Conservation (phyloP, 345 rosid genomes). For the Euphorbia pulcherrima region DNA sequence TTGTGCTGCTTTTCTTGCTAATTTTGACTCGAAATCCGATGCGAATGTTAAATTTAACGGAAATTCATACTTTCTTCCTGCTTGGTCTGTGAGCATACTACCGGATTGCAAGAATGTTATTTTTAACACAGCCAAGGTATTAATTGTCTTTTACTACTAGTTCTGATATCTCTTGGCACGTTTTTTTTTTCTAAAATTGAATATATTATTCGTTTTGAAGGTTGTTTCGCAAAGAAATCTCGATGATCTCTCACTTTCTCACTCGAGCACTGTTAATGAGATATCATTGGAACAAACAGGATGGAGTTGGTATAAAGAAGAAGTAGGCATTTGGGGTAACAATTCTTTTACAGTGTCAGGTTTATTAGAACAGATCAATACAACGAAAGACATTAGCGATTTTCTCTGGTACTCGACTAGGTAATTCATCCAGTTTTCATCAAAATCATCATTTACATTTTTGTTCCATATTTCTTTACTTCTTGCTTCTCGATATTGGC, state of each 20-base stretch:
- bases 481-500: conserved; percentile 23
- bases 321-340: conserved; percentile 48
- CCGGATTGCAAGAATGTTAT: conserved; percentile 58
- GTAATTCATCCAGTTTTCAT: conserved; percentile 20
- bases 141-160: too few species aligned
- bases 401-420: conserved; percentile 59
- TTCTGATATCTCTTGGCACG: not conserved
- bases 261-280: conserved; percentile 18
- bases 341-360: conserved; percentile 38
- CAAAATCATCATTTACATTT: not conserved
- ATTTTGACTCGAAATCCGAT: conserved; percentile 39
- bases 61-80: conserved; percentile 47
- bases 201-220: conserved; percentile 31
- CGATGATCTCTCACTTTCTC: conserved; percentile 31
- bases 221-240: conserved; percentile 49
- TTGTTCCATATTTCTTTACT: not conserved
- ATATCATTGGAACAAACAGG: conserved; percentile 21
- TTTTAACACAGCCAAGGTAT: conserved; percentile 61
- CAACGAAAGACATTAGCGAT: conserved; percentile 56
- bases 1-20: conserved; percentile 64
- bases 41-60: conserved; percentile 50
- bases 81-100: conserved; percentile 76
- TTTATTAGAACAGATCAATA: conserved; percentile 54
- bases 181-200: not conserved
- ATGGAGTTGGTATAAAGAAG: conserved; percentile 58